Base-by-base conservation (phyloP, 805 yeast genomes). In the Metschnikowia santaceciliae region DNA sequence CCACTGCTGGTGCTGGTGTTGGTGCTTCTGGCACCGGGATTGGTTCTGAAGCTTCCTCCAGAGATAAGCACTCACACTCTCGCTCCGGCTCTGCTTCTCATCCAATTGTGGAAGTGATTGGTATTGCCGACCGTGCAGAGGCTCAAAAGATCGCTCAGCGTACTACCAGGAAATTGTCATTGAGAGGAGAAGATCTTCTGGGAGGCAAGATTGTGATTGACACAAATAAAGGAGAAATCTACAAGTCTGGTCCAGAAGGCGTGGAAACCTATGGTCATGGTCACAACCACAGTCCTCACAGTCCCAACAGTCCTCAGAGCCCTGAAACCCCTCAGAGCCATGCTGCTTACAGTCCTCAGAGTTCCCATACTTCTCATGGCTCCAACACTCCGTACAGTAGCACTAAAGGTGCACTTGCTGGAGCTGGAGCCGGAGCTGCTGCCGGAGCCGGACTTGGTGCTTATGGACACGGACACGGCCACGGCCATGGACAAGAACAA, bases 131-230 rank as follows among this genome's bases (percentile, higher is more conserved):
- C 54, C 60, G 61, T 33, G 56, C 58, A 19, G 52, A 55, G 22
- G 73, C 74, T 4, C 63, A 67, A 17, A 61, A 55, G 40, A 56
- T 68, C 35, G 74, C 75, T 14, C 64, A 64, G 37, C 58, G 61
- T 41, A 68, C 74, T 14, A 60, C 72, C 10, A 60, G 61, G 39
- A 67, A 64, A 41, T 60, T 70, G 44, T 54, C 62, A 38, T 59
- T 58, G 6, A 61, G 65, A 52, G 73, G 73, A 19, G 68, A 65
- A 32, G 72, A 68, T 47, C 62, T 69, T 47, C 39, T 61, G 10
- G 57, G 64, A n/a, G 71, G 72, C 14, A 70, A 67, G 55, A 54
- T 69, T 37, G 68, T 68, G 10, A 60, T 70, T 44, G 65, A 69
- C 43, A 66, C 74, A 45, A 61, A 64, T 32, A 68, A 69, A 15